Evolutionary conservation across 2,329 filamentous ascomycete genomes (phyloP), one percentile per base, ranked within the genome.

Genomic region (Lasiodiplodia sp.): DNA sequence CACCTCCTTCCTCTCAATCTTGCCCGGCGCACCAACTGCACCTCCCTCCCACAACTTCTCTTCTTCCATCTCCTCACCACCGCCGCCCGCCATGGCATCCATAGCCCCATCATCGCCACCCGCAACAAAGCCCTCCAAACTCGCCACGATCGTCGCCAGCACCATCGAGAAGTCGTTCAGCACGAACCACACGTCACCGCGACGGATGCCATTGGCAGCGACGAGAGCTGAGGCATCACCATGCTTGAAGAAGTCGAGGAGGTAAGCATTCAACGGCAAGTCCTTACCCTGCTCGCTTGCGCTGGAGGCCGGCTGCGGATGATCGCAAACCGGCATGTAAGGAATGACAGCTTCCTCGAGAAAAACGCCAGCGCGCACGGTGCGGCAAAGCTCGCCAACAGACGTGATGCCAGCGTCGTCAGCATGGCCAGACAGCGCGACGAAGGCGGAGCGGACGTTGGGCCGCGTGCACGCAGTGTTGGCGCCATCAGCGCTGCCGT

Each of bases 241-340:
- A 72, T 94, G 89, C 77, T 88, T 91, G 83, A 88, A 94, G 79
- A 94, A 95, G 77, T 94, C 91, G 69, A 90, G 88, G 0, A 94
- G 79, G 74, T 92, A 92, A 0, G 89, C 88, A 71, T 92, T 92
- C 69, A 89, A 83, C 0, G 86, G 86, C 14, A 34, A 34, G 8
- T 34, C 31, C 8, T 34, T 34, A 2, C 31, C 31, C 8, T 34
- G 31, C 8, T 10, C 31, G 31, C 7, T 34, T 34, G 31, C 8
- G 31, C 31, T 7, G 1, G 31, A 34, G 31, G 31, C 8, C 31
- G 31, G 7, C 31, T 34, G 31, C 31, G 31, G 8, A 10, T 34
- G 84, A 5, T 79, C 76, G 66, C 90, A 87, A 31, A 88, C 81
- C 0, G 87, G 87, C 4, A 94, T 83, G 75, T 91, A 87, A 0